Evolutionary conservation across 176 grass and related monocot genomes (phyloP), one percentile per base, ranked within the genome.

Genomic region (Carex pumila): DNA sequence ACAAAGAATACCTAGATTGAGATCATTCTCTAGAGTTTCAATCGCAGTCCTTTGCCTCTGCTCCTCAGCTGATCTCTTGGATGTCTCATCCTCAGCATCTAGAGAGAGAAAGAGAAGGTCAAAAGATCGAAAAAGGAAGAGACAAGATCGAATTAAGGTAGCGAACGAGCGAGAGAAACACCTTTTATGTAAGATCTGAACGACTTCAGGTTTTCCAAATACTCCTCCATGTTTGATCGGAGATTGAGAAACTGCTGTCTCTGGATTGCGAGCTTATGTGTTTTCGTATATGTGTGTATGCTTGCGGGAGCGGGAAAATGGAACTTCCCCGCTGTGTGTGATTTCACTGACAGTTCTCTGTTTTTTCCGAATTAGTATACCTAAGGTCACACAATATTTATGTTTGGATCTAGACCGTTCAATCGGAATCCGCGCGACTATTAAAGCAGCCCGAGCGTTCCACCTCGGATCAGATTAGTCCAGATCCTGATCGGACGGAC

Each of bases 141-240:
- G 60, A 64, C 12, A 8, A 57, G 53, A 85, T 59, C 22, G 74
- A 34, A 73, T 65, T 59, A 22, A 85, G 34, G 12, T 61, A 65
- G 25, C 39, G 21, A 8, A 12, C 6, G 21, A 83, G 19, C 34
- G 60, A 60, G n/a, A 50, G 41, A 25, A 21, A 81, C 32, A 97
- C 94, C 94, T 76, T 91, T 90, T 75, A 97, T 90, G 83, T 92
- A 91, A 68, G 88, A 89, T 83, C 94, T 85, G 79, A 97, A 87
- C 30, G 58, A 90, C 81, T 88, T 97, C 39, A 97, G 85, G 87
- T 94, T 94, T 71, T 90, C 90, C 90, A 97, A 63, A 79, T 97
- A 97, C 64, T 89, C 90, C 77, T 97, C 94, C 94, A 97, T 97
- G 47, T 68, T 86, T 84, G 84, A 13, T 80, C 65, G 21, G 68